Evolutionary conservation across 768 basidiomycete species (phyloP).

Genomic region (Boletus bicolor): DNA sequence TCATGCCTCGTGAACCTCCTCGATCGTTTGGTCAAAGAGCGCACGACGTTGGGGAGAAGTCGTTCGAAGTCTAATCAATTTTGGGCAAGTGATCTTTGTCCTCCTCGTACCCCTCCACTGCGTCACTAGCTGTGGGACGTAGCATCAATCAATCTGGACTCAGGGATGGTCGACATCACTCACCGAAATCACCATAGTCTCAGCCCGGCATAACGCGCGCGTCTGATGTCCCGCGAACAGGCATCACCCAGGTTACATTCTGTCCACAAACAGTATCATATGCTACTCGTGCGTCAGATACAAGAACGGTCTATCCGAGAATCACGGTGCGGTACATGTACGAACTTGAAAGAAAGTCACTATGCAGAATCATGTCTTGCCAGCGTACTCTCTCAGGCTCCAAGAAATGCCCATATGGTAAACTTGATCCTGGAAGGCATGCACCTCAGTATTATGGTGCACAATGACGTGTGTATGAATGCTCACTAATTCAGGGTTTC

Average conservation of each 20-base stretch:
- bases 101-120: not conserved
- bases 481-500: not conserved
- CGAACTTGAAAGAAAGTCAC: not conserved
- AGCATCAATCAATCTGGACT: too few relatives aligned
- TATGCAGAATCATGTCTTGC: not conserved
- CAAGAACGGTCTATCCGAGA: not conserved
- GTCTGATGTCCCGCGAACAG: too few relatives aligned
- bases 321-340: not conserved
- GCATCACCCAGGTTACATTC: too few relatives aligned
- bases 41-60: not conserved
- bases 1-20: conserved; percentile 5
- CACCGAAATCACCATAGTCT: too few relatives aligned
- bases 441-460: not conserved
- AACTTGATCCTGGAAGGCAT: not conserved
- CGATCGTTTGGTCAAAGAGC: not conserved
- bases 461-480: not conserved
- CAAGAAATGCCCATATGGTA: not conserved
- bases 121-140: too few relatives aligned
- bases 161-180: too few relatives aligned
- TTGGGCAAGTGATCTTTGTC: not conserved
- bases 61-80: conserved; percentile 8
- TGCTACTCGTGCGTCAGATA: not conserved
- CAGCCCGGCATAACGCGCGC: too few relatives aligned
- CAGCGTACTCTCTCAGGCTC: not conserved
- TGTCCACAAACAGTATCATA: too few relatives aligned